Evolutionary conservation across 371 early-diverging fungal species (phyloP), one percentile per base, ranked within the genome.

Genomic region (Mucor piriformis): DNA sequence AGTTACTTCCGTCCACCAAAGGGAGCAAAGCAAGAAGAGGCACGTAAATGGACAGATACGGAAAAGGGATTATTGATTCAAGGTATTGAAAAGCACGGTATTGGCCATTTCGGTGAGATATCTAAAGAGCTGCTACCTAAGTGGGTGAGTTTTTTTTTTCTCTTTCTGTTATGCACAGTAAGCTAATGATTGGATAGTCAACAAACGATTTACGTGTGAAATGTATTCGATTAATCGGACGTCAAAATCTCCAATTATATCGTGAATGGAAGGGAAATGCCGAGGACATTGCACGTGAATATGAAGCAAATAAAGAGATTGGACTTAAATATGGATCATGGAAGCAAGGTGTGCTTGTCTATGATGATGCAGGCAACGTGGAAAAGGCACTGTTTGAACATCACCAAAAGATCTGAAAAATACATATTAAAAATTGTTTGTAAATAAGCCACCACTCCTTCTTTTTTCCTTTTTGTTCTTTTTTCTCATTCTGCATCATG

Each of bases 101-200:
- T 95, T 64, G 93, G 95, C 3, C 92, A 92, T 60, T 95, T 93
- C 69, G 83, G 91, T 46, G 91, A 91, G 62, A 91, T 94, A 37
- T 89, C 93, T 0, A 92, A 92, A 50, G 86, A 81, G 44, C 62
- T 86, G n/a, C 66, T 95, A 20, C 87, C 91, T 12, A 84, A 84
- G 59, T 95, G 94, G 95, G 93, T 91, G 77, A 70, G 75, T 60
- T 44, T 23, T n/a, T n/a, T n/a, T n/a, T n/a, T n/a, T n/a, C n/a
- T n/a, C n/a, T n/a, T n/a, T n/a, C n/a, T n/a, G n/a, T n/a, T n/a
- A n/a, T 10, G n/a, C 18, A n/a, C 3, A 20, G 21, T 38, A 10
- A 23, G 24, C 37, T 52, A 15, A 44, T 34, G 12, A 20, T 16
- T 24, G 7, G 12, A 12, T 50, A 91, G 91, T 79, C 83, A 20